Conservation (phyloP, 495 filamentous ascomycete genomes). For the Hyaloscypha variabilis region DNA sequence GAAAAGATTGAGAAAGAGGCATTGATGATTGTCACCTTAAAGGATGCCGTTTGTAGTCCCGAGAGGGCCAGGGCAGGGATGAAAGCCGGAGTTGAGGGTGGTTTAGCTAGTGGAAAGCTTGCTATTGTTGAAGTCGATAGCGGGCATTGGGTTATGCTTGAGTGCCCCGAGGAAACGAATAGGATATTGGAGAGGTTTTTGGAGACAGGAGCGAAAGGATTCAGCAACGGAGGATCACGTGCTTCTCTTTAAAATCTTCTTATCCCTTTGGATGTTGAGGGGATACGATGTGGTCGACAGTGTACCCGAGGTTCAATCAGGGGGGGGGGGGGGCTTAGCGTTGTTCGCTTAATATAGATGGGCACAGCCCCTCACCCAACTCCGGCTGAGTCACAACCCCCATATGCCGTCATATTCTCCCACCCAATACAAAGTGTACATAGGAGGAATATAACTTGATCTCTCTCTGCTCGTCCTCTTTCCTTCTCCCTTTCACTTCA, state of each 20-base stretch:
- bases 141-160: conserved; percentile 30
- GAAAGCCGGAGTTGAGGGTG: conserved; percentile 15
- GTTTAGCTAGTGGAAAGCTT: conserved; percentile 6
- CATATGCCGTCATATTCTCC: too few relatives aligned
- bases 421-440: too few relatives aligned
- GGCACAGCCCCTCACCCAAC: too few relatives aligned
- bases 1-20: conserved; percentile 19
- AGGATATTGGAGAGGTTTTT: conserved; percentile 25
- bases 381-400: too few relatives aligned
- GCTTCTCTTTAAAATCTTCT: conserved; percentile 1
- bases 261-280: too few relatives aligned
- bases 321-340: too few relatives aligned
- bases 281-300: too few relatives aligned
- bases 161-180: conserved; percentile 22
- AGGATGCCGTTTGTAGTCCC: conserved; percentile 20
- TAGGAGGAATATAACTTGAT: too few relatives aligned
- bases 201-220: conserved; percentile 5
- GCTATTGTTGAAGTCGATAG: conserved; percentile 18
- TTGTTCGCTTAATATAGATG: too few relatives aligned
- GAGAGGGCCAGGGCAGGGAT: conserved; percentile 3
- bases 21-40: conserved; percentile 21
- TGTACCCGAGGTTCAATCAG: too few relatives aligned
- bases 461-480: too few relatives aligned
- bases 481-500: too few relatives aligned
- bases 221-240: not conserved